Base-by-base conservation (phyloP, 1,284 basidiomycete genomes). In the Apiotrichum sp. region DNA sequence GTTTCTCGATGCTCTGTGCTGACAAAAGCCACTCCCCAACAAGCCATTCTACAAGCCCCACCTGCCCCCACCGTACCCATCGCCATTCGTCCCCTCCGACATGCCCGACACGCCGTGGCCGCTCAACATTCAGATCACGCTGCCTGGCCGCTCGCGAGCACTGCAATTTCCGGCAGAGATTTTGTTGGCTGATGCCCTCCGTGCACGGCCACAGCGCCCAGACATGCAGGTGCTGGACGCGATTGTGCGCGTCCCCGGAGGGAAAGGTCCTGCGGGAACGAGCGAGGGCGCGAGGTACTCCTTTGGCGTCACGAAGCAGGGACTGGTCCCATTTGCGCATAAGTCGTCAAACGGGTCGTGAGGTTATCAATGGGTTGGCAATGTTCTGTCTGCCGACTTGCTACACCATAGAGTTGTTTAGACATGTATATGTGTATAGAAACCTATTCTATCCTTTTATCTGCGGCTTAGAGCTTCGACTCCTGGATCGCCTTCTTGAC, bases 401-500 rank as follows among this genome's bases (percentile, higher is more conserved):
- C 22, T 22, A 22, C 22, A 22, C 22, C 22, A 22, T 22, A 22
- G 22, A 22, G 22, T 22, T 22, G 22, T 22, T 22, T 22, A 22
- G 22, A 22, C 22, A 22, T 22, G 22, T 38, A 38, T 13, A 38
- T 38, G 36, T 38, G 36, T 38, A 38, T 38, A 38, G 36, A 8
- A 38, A 8, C 8, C 36, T 13, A 38, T 38, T 38, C 8, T 38
- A 38, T 36, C 22, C 22, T 22, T 22, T 22, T 22, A 22, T 31
- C 14, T 5, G 3, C 34, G 5, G 34, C n/a, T 36, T 50, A 47
- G 31, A 54, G 49, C 49, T 53, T 54, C 1, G 68, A 80, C 61
- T 82, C 81, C 45, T 79, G 79, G 52, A 81, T 76, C 1, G 85
- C 87, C 65, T 81, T 78, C 69, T 84, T 81, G 10, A 97, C 85